These are phyloP conservation scores for Globisporangium echinulatum DNA, from an alignment of 352 stramenopile genomes.

Conservation along the genomic window DNA sequence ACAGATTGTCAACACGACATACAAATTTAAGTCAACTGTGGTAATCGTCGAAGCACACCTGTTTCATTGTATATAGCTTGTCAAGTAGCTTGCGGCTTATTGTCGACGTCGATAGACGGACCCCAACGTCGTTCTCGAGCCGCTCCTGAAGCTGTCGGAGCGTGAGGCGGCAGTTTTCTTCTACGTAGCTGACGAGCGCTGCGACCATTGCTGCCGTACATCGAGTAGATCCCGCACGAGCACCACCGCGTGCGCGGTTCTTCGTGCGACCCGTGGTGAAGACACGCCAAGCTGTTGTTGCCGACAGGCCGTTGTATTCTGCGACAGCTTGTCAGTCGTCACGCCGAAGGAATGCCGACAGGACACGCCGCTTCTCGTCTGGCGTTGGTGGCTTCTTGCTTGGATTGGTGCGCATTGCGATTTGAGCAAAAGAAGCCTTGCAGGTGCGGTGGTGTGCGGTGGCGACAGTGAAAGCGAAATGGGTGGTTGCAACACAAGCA, in stretches of 20 bases:
- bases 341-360: not conserved
- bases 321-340: not conserved
- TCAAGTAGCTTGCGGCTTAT: constrained; percentile 10
- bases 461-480: no score
- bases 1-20: constrained; percentile 1
- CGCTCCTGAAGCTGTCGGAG: not conserved
- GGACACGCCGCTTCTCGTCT: not conserved
- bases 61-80: constrained; percentile 17
- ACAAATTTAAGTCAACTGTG: not conserved
- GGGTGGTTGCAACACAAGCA: no score
- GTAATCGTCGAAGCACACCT: constrained; percentile 2
- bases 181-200: not conserved
- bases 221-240: not conserved
- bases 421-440: no score
- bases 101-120: constrained; percentile 8
- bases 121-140: not conserved
- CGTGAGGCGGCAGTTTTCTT: not conserved
- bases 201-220: not conserved
- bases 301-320: not conserved
- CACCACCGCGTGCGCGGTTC: not conserved
- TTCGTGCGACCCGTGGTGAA: not conserved
- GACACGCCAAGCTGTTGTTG: not conserved
- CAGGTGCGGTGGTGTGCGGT: no score
- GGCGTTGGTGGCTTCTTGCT: not conserved
- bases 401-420: no score